Evolutionary conservation across 2,329 filamentous ascomycete species (phyloP).

Genomic region (Penicillium sp.): DNA sequence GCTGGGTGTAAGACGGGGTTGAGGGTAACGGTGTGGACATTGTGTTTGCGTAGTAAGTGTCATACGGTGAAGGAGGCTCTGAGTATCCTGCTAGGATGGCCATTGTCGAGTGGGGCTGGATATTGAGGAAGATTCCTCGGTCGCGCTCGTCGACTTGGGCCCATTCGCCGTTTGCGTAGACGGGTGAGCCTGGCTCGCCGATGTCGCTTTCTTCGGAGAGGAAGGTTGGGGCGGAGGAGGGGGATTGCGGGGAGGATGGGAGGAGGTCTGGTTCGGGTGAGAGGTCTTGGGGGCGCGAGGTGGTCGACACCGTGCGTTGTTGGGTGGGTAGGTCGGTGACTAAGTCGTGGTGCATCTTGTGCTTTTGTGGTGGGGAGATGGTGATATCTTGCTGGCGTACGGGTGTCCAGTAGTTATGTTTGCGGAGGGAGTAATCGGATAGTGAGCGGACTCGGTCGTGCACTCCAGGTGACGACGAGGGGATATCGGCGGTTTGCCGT

Average conservation of each 20-base stretch:
- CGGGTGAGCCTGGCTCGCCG: conserved; percentile 41
- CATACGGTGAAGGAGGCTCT: conserved; percentile 17
- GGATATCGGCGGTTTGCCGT: conserved; percentile 22
- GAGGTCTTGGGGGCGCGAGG: conserved; percentile 32
- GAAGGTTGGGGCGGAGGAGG: conserved; percentile 28
- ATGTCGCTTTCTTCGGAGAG: conserved; percentile 37
- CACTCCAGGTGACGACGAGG: conserved; percentile 29
- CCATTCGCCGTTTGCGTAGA: conserved; percentile 36
- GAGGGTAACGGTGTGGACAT: conserved; percentile 13
- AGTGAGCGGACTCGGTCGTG: conserved; percentile 29
- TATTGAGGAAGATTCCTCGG: conserved; percentile 30
- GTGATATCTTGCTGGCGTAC: conserved; percentile 10
- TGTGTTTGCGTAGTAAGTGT: conserved; percentile 27
- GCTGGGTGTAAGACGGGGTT: conserved; percentile 10
- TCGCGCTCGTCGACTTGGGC: conserved; percentile 35
- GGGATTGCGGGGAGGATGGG: conserved; percentile 14
- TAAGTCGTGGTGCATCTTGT: conserved; percentile 29
- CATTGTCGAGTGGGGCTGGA: conserved; percentile 2
- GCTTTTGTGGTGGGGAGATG: conserved; percentile 9
- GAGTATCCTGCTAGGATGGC: conserved; percentile 9
- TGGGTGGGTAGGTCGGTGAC: conserved; percentile 31
- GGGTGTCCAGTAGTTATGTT: conserved; percentile 25
- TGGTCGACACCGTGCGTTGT: conserved; percentile 37
- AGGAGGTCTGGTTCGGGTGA: conserved; percentile 21
- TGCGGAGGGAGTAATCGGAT: conserved; percentile 30